Base-by-base conservation (phyloP, 257 asterid species). In the Coffea eugenioides region DNA sequence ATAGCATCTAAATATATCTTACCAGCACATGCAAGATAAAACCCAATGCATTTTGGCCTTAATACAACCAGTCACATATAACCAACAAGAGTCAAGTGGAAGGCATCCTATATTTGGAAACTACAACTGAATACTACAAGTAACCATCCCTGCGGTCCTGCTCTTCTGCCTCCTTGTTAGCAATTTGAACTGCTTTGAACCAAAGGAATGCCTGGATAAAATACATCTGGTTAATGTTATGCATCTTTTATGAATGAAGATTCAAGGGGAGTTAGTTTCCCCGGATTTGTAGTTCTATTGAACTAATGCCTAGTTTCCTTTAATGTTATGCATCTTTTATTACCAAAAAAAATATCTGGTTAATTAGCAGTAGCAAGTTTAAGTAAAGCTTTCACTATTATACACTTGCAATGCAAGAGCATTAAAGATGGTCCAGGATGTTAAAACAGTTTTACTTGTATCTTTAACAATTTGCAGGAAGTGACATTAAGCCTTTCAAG, bases 91-190 rank as follows among this genome's bases (percentile, higher is more conserved):
- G 20, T 46, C 20, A 25, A 3, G 78, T 16, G 73, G 68, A 45
- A 39, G 34, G 62, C 48, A 65, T 54, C 52, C 69, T 49, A 75
- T 27, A 69, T 54, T 49, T 36, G 46, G 34, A 41, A 34, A 75
- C n/a, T 20, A 74, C 21, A 14, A 23, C 21, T 21, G 11, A 59
- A 52, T 25, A 4, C 20, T 16, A 75, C 18, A 48, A 85, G 84
- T 87, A 95, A 74, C 99, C 99, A 82, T 95, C 99, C 82, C 90
- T 91, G 69, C 93, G 88, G 79, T 95, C 98, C 91, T 93, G 97
- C 80, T 95, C 97, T 81, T 95, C 98, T 8, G 99, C 97, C 82
- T 95, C 97, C 90, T 92, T 92, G 76, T 93, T 95, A 45, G 99
- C 98, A 76, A 79, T 89, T 88, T 93, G 88, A 54, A 95, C 99